Evolutionary conservation across 257 asterid genomes (phyloP).

Genomic region (Petunia secreta): DNA sequence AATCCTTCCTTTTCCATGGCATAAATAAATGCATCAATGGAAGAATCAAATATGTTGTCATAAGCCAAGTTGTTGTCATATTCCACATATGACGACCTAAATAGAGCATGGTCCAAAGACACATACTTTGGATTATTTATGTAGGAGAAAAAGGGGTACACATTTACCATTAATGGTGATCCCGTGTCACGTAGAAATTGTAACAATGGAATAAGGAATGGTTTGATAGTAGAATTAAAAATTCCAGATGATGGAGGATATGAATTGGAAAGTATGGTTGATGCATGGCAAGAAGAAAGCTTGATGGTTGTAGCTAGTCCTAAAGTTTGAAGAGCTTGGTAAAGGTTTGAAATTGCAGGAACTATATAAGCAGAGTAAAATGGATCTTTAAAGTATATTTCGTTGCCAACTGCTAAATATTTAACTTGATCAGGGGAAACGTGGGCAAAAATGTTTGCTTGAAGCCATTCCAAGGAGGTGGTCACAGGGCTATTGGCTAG

Average conservation of each 20-base stretch:
- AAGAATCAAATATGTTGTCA: conserved; percentile 62
- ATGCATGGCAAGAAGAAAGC: conserved; percentile 64
- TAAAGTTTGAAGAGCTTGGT: conserved; percentile 52
- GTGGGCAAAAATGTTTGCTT: conserved; percentile 50
- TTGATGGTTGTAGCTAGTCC: conserved; percentile 47
- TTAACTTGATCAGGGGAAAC: conserved; percentile 52
- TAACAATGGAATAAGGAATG: conserved; percentile 47
- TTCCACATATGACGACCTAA: conserved; percentile 45
- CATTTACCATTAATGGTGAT: conserved; percentile 65
- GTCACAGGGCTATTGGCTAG: conserved; percentile 50
- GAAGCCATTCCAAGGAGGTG: conserved; percentile 57
- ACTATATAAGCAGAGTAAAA: conserved; percentile 51
- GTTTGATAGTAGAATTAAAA: conserved; percentile 40
- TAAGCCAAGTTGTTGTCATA: conserved; percentile 48
- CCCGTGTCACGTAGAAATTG: conserved; percentile 46
- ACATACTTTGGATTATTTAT: conserved; percentile 37
- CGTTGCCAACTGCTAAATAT: conserved; percentile 67
- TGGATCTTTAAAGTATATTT: conserved; percentile 54
- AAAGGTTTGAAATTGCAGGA: conserved; percentile 56
- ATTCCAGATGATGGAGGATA: conserved; percentile 64
- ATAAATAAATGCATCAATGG: conserved; percentile 63
- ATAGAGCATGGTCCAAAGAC: conserved; percentile 55
- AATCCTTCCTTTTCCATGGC: conserved; percentile 84
- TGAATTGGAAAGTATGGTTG: conserved; percentile 50
- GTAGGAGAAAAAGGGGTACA: conserved; percentile 67